Evolutionary conservation across 2,329 filamentous ascomycete species (phyloP).

Genomic region (Arachnomyces sp.): DNA sequence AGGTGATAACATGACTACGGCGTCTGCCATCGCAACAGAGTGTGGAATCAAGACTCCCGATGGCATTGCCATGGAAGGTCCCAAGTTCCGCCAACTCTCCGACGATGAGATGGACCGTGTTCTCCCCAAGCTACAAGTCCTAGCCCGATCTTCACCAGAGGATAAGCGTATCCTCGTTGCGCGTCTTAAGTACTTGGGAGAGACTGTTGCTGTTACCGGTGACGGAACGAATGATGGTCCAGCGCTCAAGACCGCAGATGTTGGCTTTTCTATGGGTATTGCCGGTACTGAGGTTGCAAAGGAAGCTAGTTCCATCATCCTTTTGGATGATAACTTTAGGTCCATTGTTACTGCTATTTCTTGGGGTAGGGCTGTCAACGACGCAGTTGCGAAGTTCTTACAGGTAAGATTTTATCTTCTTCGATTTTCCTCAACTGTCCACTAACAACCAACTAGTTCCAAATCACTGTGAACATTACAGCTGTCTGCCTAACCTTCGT

Average conservation of each 20-base stretch:
- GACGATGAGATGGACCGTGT: constrained; percentile 51
- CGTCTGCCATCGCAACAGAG: constrained; percentile 62
- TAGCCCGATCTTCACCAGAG: constrained; percentile 58
- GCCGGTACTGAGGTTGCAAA: constrained; percentile 60
- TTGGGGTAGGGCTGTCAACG: constrained; percentile 62
- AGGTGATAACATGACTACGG: constrained; percentile 61
- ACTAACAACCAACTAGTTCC: constrained; percentile 47
- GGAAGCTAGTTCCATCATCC: constrained; percentile 59
- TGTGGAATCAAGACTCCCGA: constrained; percentile 58
- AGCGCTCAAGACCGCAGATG: constrained; percentile 57
- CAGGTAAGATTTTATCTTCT: constrained; percentile 30
- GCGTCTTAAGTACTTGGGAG: constrained; percentile 53
- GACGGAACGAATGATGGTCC: constrained; percentile 61
- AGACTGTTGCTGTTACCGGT: constrained; percentile 56
- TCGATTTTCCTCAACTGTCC: constrained; percentile 50
- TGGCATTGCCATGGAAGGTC: constrained; percentile 60
- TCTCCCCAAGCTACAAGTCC: constrained; percentile 53
- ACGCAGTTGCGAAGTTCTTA: constrained; percentile 59
- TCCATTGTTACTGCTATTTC: constrained; percentile 59
- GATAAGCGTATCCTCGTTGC: constrained; percentile 58
- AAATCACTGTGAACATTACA: constrained; percentile 79
- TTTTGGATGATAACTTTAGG: constrained; percentile 58
- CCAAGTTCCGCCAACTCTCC: constrained; percentile 54
- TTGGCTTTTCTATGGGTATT: constrained; percentile 61
- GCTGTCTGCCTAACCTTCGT: constrained; percentile 83